Percentiles rank a stretch among this genome's conserved stretches.
These are phyloP conservation scores for Pseudocercospora ulei DNA, from an alignment of 2,329 filamentous ascomycete genomes.

Conservation along the genomic window DNA sequence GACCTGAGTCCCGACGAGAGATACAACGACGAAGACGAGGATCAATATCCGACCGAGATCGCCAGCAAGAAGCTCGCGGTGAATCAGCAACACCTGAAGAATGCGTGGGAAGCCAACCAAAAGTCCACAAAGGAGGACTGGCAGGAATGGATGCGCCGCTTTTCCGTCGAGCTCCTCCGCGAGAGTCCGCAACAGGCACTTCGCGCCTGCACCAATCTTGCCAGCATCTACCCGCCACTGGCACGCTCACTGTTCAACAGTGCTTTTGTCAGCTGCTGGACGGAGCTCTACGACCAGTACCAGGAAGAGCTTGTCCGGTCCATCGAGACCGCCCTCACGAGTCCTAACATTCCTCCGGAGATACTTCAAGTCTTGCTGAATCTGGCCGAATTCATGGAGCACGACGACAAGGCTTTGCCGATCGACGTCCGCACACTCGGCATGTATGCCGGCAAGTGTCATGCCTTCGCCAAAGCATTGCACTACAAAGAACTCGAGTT, in stretches of 20 bases:
- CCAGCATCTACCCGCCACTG: slow-evolving; percentile 81
- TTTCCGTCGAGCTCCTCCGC: slow-evolving; percentile 87
- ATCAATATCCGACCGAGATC: slow-evolving; percentile 71
- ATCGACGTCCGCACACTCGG: slow-evolving; percentile 94
- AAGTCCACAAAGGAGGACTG: slow-evolving; percentile 98
- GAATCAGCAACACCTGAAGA: slow-evolving; percentile 93
- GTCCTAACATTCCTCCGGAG: slow-evolving; percentile 89
- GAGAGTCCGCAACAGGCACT: slow-evolving; percentile 95
- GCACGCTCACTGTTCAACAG: slow-evolving; percentile 96
- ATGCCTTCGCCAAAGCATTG: slow-evolving; percentile 93
- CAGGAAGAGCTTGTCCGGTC: slow-evolving; percentile 94
- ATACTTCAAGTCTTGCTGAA: slow-evolving; percentile 89
- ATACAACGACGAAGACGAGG: slow-evolving; percentile 60
- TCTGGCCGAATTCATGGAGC: slow-evolving; percentile 98
- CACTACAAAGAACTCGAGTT: slow-evolving; percentile 99
- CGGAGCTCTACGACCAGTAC: slow-evolving; percentile 90
- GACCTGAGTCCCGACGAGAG: slow-evolving; percentile 80
- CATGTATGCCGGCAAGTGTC: slow-evolving; percentile 88
- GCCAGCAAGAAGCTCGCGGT: slow-evolving; percentile 89
- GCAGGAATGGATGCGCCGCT: slow-evolving; percentile 96
- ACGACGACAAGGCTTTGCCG: slow-evolving; percentile 94
- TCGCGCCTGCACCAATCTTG: slow-evolving; percentile 81
- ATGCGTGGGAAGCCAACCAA: slow-evolving; percentile 91
- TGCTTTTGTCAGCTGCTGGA: slow-evolving; percentile 98
- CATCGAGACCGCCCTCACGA: slow-evolving; percentile 90